Evolutionary conservation across 768 basidiomycete genomes (phyloP).

Genomic region (Boletus barrowsii): DNA sequence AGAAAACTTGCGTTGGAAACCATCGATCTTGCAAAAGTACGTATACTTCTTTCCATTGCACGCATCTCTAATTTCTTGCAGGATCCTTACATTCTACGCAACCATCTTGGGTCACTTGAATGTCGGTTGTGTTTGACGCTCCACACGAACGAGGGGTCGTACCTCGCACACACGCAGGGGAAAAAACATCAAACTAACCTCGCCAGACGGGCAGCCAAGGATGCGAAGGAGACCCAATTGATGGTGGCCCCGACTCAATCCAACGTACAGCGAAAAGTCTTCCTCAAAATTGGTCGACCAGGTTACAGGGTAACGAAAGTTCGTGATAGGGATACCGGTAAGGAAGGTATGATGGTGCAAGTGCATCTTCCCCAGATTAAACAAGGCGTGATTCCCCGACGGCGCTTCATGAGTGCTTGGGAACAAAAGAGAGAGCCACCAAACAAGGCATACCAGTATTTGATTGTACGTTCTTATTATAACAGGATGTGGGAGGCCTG

Average conservation of each 20-base stretch:
- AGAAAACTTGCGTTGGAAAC: conserved; percentile 95
- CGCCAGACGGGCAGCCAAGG: conserved; percentile 93
- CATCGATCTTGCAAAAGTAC: conserved; percentile 94
- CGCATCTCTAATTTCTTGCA: conserved; percentile 29
- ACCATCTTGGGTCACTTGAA: conserved; percentile 97
- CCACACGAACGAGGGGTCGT: conserved; percentile 99
- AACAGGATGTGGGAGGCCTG: conserved; percentile 23
- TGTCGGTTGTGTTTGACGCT: conserved; percentile 96
- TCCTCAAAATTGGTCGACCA: conserved; percentile 95
- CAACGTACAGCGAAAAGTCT: conserved; percentile 85
- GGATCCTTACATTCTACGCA: conserved; percentile 99
- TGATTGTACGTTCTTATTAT: conserved; percentile 66
- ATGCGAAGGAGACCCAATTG: conserved; percentile 90
- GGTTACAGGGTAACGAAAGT: conserved; percentile 98
- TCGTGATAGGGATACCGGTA: conserved; percentile 82
- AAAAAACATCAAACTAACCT: conserved; percentile 99
- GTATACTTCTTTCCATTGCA: conserved; percentile 12
- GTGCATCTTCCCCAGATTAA: conserved; percentile 96
- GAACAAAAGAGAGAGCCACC: conserved; percentile 95
- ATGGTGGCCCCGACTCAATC: conserved; percentile 84
- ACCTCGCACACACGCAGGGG: conserved; percentile 98
- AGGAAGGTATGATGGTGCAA: conserved; percentile 97
- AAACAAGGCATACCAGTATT: conserved; percentile 95
- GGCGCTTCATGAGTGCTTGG: conserved; percentile 96
- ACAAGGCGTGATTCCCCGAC: conserved; percentile 73